phyloP scores from a whole-genome alignment of 805 yeast genomes.

The Dipodascopsis tothii region DNA sequence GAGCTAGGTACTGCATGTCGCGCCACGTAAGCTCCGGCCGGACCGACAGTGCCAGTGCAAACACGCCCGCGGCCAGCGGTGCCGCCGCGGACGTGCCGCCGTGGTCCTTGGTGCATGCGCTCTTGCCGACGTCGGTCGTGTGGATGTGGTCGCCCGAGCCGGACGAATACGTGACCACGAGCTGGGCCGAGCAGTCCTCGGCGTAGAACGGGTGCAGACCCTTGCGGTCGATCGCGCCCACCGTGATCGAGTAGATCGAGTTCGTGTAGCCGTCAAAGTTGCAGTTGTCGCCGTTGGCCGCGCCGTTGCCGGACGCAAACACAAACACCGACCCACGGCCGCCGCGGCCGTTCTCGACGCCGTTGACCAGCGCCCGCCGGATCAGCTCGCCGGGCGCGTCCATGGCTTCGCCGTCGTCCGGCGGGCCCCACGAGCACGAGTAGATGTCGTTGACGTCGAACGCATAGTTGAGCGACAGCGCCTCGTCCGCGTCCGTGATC shows the following conservation, averaged over 20 bases:
- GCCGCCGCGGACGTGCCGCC: slow-evolving; percentile 99
- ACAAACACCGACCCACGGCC: slow-evolving; percentile 83
- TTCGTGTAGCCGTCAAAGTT: slow-evolving; percentile 97
- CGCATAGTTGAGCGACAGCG: slow-evolving; percentile 74
- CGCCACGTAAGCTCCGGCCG: slow-evolving; percentile 92
- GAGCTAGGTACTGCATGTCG: slow-evolving; percentile 80
- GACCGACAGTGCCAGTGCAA: slow-evolving; percentile 70
- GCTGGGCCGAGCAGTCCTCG: slow-evolving; percentile 88
- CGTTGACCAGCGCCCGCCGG: slow-evolving; percentile 73
- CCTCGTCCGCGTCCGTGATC: slow-evolving; percentile 82
- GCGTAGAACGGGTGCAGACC: slow-evolving; percentile 85
- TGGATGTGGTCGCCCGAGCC: slow-evolving; percentile 86
- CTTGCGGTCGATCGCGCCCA: slow-evolving; percentile 82
- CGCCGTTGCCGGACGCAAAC: slow-evolving; percentile 96
- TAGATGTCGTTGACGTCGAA: slow-evolving; percentile 83
- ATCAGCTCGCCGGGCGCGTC: slow-evolving; percentile 78
- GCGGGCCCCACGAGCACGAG: slow-evolving; percentile 98
- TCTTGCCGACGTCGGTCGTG: slow-evolving; percentile 50
- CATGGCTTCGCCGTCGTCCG: slow-evolving; percentile 82
- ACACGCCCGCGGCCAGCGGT: slow-evolving; percentile 94
- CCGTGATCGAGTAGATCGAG: slow-evolving; percentile 88
- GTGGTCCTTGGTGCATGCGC: slow-evolving; percentile 69
- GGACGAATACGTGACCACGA: slow-evolving; percentile 88
- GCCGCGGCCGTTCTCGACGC: slow-evolving; percentile 71
- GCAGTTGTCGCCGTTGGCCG: slow-evolving; percentile 73